Evolutionary conservation across 2,329 filamentous ascomycete genomes (phyloP).

Genomic region (Apiospora hydei): DNA sequence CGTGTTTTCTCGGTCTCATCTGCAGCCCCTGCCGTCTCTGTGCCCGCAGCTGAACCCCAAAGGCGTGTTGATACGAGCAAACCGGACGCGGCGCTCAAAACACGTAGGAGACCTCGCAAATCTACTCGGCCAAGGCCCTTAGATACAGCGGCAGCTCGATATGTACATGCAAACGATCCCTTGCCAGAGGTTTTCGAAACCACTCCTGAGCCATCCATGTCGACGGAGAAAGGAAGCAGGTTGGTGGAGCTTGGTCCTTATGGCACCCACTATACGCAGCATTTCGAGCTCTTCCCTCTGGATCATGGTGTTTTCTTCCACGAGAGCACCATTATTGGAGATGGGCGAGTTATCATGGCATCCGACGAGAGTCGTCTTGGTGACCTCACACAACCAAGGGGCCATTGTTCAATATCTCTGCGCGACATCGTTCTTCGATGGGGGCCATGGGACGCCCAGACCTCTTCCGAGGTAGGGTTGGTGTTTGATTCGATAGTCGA

Average conservation of each 20-base stretch:
- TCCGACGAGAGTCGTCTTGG: conserved; percentile 41
- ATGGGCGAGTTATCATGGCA: conserved; percentile 55
- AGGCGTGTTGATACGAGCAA: conserved; percentile 23
- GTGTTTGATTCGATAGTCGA: conserved; percentile 66
- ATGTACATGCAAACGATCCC: conserved; percentile 61
- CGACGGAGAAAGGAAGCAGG: conserved; percentile 39
- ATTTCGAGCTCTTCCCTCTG: conserved; percentile 69
- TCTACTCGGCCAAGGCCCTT: conserved; percentile 50
- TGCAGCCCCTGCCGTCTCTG: conserved; percentile 32
- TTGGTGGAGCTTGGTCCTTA: conserved; percentile 65
- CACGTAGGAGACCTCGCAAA: conserved; percentile 49
- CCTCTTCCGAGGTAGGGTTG: conserved; percentile 68
- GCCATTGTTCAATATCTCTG: conserved; percentile 52
- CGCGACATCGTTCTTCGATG: conserved; percentile 59
- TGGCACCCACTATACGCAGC: conserved; percentile 66
- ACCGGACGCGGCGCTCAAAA: conserved; percentile 14
- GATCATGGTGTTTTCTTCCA: conserved; percentile 65
- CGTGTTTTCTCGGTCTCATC: conserved; percentile 39
- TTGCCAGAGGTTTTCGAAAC: conserved; percentile 41
- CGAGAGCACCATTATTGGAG: conserved; percentile 64
- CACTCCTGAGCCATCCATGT: conserved; percentile 28
- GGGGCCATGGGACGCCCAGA: conserved; percentile 63
- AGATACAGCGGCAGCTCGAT: conserved; percentile 60
- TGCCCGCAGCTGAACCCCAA: conserved; percentile 13
- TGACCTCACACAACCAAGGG: conserved; percentile 40